phyloP scores from a whole-genome alignment of 163 green algal species.

The Prototheca cutis region DNA sequence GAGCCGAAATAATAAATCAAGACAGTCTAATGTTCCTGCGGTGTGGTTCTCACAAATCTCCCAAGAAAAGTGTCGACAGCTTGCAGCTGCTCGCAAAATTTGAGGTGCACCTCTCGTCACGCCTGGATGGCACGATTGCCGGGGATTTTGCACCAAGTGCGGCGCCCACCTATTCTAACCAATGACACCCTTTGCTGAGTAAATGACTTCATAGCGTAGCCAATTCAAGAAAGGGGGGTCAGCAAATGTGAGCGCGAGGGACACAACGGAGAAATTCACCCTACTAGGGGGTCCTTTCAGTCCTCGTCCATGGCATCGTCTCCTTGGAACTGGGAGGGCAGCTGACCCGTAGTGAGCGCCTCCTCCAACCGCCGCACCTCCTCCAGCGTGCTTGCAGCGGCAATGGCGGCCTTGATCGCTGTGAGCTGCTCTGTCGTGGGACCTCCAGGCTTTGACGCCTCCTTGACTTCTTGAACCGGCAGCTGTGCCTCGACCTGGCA shows the following conservation, averaged over 20 bases:
- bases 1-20: conserved; percentile 8
- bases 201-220: too few species aligned
- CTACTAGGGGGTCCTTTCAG: too few species aligned
- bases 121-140: background rate
- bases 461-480: background rate
- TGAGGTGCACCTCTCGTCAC: too few species aligned
- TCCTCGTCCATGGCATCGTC: conserved; percentile 9
- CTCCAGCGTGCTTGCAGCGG: conserved; percentile 74
- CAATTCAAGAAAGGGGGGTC: too few species aligned
- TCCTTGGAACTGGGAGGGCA: conserved; percentile 39
- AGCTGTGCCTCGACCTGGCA: conserved; percentile 1
- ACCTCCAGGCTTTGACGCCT: conserved; percentile 9
- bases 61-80: background rate
- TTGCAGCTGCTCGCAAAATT: background rate
- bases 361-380: conserved; percentile 74
- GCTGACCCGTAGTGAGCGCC: conserved; percentile 55
- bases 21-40: background rate
- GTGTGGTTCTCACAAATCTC: too few species aligned
- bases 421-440: conserved; percentile 57
- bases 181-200: too few species aligned
- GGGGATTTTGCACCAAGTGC: too few species aligned
- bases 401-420: conserved; percentile 85
- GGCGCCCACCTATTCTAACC: too few species aligned
- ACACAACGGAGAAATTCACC: too few species aligned
- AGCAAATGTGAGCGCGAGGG: too few species aligned